phyloP scores from a whole-genome alignment of 805 yeast species.

The Hanseniaspora jakobsenii region DNA sequence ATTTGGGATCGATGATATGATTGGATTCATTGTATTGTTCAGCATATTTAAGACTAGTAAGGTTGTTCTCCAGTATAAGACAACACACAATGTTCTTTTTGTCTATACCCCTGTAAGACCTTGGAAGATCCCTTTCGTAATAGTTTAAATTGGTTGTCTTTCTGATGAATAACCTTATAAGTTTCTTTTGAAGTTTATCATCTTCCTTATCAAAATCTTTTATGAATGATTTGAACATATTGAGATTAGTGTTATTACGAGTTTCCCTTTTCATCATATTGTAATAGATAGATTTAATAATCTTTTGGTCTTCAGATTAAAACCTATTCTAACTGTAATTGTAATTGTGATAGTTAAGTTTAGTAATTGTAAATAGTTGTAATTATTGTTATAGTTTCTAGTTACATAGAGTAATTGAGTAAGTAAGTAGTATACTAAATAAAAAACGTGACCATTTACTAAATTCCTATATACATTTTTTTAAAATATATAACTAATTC shows the following conservation, averaged over 20 bases:
- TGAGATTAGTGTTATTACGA: not conserved
- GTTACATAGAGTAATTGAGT: no score
- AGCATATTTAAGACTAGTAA: not conserved
- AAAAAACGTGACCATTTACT: no score
- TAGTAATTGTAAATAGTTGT: no score
- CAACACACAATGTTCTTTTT: conserved; percentile 1
- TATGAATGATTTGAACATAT: not conserved
- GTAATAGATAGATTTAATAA: no score
- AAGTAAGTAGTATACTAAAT: no score
- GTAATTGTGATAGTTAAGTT: no score
- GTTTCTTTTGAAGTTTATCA: not conserved
- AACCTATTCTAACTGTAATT: no score
- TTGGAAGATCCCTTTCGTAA: not conserved
- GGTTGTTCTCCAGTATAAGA: not conserved
- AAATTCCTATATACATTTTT: no score
- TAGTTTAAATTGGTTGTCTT: not conserved
- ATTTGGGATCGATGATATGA: not conserved
- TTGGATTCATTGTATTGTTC: not conserved
- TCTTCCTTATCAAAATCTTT: conserved; percentile 5
- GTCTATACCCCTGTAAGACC: conserved; percentile 6
- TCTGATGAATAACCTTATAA: conserved; percentile 3
- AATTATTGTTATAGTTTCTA: no score
- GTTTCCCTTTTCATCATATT: not conserved
- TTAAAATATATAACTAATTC: no score
- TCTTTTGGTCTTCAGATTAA: no score